These are phyloP conservation scores for Phytophthora pini DNA, from an alignment of 352 stramenopile species.

Conservation along the genomic window DNA sequence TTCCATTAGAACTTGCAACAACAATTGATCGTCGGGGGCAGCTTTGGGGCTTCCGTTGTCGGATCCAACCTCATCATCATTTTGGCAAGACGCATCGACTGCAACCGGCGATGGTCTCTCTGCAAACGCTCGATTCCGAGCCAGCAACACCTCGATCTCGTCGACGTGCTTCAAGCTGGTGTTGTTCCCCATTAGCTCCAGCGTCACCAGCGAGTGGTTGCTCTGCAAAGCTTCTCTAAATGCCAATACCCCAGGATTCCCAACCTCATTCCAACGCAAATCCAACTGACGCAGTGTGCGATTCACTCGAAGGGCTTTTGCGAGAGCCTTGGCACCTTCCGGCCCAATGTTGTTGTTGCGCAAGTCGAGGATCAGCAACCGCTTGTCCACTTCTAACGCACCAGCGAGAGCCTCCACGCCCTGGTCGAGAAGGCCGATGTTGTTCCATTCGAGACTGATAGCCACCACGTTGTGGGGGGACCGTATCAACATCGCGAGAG, in stretches of 20 bases:
- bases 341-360: conserved; percentile 87
- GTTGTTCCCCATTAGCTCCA: conserved; percentile 84
- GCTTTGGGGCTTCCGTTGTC: conserved; percentile 22
- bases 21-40: conserved; percentile 47
- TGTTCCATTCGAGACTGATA: conserved; percentile 88
- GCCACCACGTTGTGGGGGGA: conserved; percentile 58
- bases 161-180: conserved; percentile 73
- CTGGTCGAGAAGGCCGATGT: conserved; percentile 77
- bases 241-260: conserved; percentile 70
- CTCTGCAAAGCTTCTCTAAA: conserved; percentile 77
- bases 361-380: conserved; percentile 72
- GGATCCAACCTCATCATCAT: conserved; percentile 23
- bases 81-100: conserved; percentile 36
- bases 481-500: conserved; percentile 60
- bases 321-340: conserved; percentile 73
- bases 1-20: conserved; percentile 73
- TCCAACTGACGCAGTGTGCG: conserved; percentile 75
- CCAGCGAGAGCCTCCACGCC: conserved; percentile 67
- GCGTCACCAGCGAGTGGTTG: conserved; percentile 64
- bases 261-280: conserved; percentile 86
- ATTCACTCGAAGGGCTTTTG: conserved; percentile 62
- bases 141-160: conserved; percentile 65
- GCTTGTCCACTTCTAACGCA: conserved; percentile 70
- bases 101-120: conserved; percentile 22
- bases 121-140: conserved; percentile 61